These are phyloP conservation scores for Lophiostoma macrostomum DNA, from an alignment of 495 filamentous ascomycete species.

Conservation along the genomic window DNA sequence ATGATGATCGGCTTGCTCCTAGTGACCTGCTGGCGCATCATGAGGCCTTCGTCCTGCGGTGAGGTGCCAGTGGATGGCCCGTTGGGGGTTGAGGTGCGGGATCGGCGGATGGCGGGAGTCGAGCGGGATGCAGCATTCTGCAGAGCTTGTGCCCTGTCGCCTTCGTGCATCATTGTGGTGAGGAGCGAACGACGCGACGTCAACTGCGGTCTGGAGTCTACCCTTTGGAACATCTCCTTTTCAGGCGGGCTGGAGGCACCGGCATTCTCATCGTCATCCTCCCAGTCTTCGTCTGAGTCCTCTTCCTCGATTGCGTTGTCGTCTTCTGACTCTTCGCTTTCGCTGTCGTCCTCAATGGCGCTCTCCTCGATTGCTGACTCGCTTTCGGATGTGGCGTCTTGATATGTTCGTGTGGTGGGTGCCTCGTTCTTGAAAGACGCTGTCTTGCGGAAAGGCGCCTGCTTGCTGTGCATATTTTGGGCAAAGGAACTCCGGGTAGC, in stretches of 20 bases:
- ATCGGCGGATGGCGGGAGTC: constrained; percentile 75
- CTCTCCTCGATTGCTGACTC: constrained; percentile 77
- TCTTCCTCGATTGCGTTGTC: too few relatives aligned
- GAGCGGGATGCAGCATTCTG: constrained; percentile 70
- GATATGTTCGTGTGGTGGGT: constrained; percentile 59
- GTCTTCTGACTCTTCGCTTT: constrained; percentile 42
- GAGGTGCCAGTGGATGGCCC: constrained; percentile 72
- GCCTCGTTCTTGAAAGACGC: constrained; percentile 83
- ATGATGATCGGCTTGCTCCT: constrained; percentile 84
- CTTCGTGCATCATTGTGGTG: constrained; percentile 82
- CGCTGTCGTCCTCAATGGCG: constrained; percentile 61
- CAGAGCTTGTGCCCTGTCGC: constrained; percentile 63
- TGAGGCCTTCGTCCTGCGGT: constrained; percentile 65
- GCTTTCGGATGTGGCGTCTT: constrained; percentile 57
- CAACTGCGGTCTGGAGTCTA: constrained; percentile 83
- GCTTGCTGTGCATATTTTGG: constrained; percentile 51
- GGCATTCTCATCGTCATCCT: constrained; percentile 87
- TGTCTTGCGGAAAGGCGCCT: constrained; percentile 61
- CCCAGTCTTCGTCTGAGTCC: constrained; percentile 70
- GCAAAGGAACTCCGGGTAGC: constrained; percentile 53
- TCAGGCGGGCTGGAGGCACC: constrained; percentile 78
- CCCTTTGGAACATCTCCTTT: constrained; percentile 75
- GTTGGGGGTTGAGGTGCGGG: constrained; percentile 68
- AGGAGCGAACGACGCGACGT: constrained; percentile 84
- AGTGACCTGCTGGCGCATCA: constrained; percentile 70